Conservation (phyloP, 106 monocot species). For the Dendrobium officinale region DNA sequence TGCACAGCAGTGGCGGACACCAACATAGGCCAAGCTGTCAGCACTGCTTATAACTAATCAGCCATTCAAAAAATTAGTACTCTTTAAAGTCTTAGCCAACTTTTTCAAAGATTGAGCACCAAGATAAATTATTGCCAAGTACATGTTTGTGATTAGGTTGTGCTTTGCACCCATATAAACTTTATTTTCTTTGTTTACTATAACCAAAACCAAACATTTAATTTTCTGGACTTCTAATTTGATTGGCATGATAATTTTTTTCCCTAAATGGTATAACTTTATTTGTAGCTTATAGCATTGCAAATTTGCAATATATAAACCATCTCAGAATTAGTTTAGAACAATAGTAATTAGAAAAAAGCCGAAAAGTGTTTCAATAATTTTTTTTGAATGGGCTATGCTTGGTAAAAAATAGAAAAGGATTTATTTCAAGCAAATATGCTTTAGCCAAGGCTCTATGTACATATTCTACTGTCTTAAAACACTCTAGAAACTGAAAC, state of each 20-base stretch:
- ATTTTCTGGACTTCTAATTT: neutral
- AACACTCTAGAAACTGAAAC: neutral
- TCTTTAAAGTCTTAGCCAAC: neutral
- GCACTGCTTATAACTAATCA: neutral
- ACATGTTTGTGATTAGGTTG: neutral
- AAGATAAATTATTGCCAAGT: neutral
- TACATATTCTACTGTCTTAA: neutral
- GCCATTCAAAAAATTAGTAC: neutral
- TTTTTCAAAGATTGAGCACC: neutral
- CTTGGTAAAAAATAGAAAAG: neutral
- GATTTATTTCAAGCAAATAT: neutral
- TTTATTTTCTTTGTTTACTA: neutral
- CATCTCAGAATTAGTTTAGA: neutral
- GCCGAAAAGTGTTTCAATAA: neutral
- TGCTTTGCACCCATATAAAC: neutral
- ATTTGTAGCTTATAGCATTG: too few relatives aligned
- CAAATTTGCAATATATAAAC: too few relatives aligned
- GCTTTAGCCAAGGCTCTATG: neutral
- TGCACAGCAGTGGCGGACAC: neutral
- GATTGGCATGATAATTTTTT: neutral
- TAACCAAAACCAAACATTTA: neutral
- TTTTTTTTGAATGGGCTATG: neutral
- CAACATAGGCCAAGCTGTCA: neutral
- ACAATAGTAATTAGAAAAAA: neutral
- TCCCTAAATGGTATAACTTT: too few relatives aligned